Evolutionary conservation across 306 rosid species (phyloP).

Genomic region (Alnus rubra): DNA sequence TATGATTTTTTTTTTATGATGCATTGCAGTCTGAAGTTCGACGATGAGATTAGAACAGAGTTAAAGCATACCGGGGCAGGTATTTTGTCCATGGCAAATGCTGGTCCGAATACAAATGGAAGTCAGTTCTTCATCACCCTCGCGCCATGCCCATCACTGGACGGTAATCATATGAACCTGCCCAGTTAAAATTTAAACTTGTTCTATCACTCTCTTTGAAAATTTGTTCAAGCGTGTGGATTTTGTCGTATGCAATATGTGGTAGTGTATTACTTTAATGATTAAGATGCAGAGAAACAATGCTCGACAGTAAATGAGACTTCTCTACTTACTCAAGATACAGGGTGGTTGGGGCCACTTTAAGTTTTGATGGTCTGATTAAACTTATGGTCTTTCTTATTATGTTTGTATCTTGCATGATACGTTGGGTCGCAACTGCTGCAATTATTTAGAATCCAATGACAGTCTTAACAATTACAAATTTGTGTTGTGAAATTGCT

Average conservation of each 20-base stretch:
- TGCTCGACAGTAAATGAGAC: not conserved
- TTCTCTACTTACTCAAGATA: not conserved
- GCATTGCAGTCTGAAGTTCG: slow-evolving; percentile 67
- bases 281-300: not conserved
- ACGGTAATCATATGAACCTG: slow-evolving; percentile 55
- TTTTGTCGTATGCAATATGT: not conserved
- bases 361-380: not conserved
- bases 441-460: not conserved
- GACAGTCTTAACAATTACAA: not conserved
- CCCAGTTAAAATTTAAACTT: not conserved
- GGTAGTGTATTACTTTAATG: not conserved
- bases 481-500: not conserved
- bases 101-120: slow-evolving; percentile 92
- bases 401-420: not conserved
- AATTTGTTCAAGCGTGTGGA: not conserved
- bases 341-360: not conserved
- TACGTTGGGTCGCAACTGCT: not conserved
- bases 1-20: slow-evolving; percentile 4
- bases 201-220: not conserved
- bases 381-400: not conserved
- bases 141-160: slow-evolving; percentile 93
- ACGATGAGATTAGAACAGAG: slow-evolving; percentile 87
- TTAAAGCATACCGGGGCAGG: slow-evolving; percentile 99
- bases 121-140: slow-evolving; percentile 95
- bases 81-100: slow-evolving; percentile 96